Conservation (phyloP, 2,329 filamentous ascomycete species). For the Fusarium devonianum region DNA sequence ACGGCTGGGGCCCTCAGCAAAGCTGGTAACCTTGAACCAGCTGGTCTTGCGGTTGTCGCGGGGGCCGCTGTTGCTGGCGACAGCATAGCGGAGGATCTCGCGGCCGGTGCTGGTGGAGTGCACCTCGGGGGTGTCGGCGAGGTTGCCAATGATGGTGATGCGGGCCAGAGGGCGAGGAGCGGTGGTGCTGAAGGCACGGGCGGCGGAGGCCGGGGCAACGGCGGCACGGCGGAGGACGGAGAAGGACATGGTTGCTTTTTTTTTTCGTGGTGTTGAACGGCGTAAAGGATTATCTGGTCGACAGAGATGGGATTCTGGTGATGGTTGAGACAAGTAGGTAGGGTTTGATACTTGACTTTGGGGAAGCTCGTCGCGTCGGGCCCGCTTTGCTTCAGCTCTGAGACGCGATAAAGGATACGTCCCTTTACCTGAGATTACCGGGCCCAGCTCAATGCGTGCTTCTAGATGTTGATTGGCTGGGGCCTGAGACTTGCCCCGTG, state of each 20-base stretch:
- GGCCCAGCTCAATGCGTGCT: neutral
- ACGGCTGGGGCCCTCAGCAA: slow-evolving; percentile 72
- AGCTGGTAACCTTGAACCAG: slow-evolving; percentile 85
- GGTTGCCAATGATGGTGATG: slow-evolving; percentile 86
- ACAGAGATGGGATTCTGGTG: slow-evolving; percentile 4
- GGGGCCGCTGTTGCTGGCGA: slow-evolving; percentile 73
- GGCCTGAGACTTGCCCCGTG: neutral
- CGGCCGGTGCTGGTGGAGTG: slow-evolving; percentile 72
- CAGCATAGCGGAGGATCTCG: slow-evolving; percentile 77
- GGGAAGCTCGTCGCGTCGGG: slow-evolving; percentile 27
- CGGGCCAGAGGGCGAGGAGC: slow-evolving; percentile 72
- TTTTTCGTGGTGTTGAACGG: slow-evolving; percentile 3
- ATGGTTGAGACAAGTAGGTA: slow-evolving; percentile 7
- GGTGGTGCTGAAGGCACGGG: slow-evolving; percentile 80
- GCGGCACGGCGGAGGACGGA: slow-evolving; percentile 61
- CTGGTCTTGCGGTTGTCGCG: slow-evolving; percentile 77
- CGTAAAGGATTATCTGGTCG: neutral
- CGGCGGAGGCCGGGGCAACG: slow-evolving; percentile 54
- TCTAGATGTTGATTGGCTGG: neutral
- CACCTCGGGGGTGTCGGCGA: slow-evolving; percentile 81
- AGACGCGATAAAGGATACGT: too few species aligned
- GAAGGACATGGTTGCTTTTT: slow-evolving; percentile 54
- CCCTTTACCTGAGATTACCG: too few species aligned
- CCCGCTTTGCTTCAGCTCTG: too few species aligned
- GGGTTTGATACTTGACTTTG: neutral